phyloP scores from a whole-genome alignment of 495 filamentous ascomycete genomes.

The Hyaloscypha finlandica region DNA sequence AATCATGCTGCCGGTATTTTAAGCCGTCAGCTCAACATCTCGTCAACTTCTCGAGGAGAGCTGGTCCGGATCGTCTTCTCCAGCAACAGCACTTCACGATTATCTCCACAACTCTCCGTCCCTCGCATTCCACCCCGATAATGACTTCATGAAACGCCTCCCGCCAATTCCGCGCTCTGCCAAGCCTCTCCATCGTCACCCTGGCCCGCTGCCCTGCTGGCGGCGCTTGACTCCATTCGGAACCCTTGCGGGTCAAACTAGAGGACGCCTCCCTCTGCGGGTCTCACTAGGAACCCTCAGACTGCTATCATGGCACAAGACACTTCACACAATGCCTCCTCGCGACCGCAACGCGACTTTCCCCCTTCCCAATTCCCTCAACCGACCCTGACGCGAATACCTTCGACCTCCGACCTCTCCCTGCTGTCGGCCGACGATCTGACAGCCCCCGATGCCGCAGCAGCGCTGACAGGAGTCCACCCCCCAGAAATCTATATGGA shows the following conservation, averaged over 20 bases:
- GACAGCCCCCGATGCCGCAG: constrained; percentile 28
- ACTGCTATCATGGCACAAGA: constrained; percentile 3
- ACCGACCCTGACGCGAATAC: constrained; percentile 12
- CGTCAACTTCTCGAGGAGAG: not conserved
- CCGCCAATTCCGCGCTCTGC: not conserved
- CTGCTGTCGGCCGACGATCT: constrained; percentile 21
- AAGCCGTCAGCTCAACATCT: not conserved
- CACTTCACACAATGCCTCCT: not conserved
- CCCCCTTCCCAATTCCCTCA: constrained; percentile 23
- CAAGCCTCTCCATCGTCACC: not conserved
- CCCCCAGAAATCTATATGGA: constrained; percentile 26
- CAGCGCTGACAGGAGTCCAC: constrained; percentile 22
- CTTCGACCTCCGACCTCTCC: constrained; percentile 21
- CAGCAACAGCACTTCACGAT: not conserved
- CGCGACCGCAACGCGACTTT: not conserved
- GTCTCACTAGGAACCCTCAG: not conserved
- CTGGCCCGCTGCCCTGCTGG: not conserved
- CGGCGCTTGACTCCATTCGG: not conserved
- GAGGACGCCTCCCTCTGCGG: not conserved
- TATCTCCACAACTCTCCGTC: not conserved
- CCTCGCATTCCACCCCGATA: not conserved
- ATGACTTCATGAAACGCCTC: not conserved
- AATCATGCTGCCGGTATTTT: not conserved
- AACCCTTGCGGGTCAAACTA: not conserved
- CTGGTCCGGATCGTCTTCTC: not conserved